These are phyloP conservation scores for Candida tibetensis DNA, from an alignment of 805 yeast species.

Conservation along the genomic window DNA sequence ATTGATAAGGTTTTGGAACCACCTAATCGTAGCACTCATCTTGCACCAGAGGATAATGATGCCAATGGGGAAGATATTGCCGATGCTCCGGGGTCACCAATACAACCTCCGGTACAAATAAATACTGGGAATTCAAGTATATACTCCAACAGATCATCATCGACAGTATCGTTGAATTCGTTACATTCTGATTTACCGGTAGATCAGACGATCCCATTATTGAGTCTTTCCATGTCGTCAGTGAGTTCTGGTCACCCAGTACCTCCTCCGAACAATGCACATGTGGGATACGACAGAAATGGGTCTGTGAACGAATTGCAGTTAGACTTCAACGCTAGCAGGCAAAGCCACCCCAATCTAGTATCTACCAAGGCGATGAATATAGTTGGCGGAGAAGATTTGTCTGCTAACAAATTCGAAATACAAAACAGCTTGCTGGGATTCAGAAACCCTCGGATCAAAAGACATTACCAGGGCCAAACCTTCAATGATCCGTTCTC, in stretches of 20 bases:
- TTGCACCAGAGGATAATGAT: not conserved
- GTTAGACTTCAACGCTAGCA: conserved; percentile 17
- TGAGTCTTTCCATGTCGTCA: conserved; percentile 25
- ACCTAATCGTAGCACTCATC: not conserved
- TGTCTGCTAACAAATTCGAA: conserved; percentile 19
- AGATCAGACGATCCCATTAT: conserved; percentile 32
- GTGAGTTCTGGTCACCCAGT: conserved; percentile 4
- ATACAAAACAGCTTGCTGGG: conserved; percentile 17
- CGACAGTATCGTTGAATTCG: conserved; percentile 19
- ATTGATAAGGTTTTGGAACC: too few relatives aligned
- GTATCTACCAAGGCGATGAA: conserved; percentile 20
- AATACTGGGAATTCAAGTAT: not conserved
- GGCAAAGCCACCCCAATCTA: conserved; percentile 15
- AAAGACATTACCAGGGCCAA: conserved; percentile 25
- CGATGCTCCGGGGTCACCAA: conserved; percentile 15
- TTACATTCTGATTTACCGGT: conserved; percentile 16
- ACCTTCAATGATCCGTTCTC: conserved; percentile 3
- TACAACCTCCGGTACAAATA: conserved; percentile 2
- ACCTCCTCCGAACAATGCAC: conserved; percentile 2
- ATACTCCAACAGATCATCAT: conserved; percentile 6
- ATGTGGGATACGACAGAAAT: conserved; percentile 9
- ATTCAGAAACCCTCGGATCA: conserved; percentile 27
- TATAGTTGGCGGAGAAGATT: conserved; percentile 25
- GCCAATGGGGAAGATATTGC: conserved; percentile 15
- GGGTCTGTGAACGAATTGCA: conserved; percentile 25